phyloP scores from a whole-genome alignment of 257 asterid genomes.

The Solanum infundibuliforme region DNA sequence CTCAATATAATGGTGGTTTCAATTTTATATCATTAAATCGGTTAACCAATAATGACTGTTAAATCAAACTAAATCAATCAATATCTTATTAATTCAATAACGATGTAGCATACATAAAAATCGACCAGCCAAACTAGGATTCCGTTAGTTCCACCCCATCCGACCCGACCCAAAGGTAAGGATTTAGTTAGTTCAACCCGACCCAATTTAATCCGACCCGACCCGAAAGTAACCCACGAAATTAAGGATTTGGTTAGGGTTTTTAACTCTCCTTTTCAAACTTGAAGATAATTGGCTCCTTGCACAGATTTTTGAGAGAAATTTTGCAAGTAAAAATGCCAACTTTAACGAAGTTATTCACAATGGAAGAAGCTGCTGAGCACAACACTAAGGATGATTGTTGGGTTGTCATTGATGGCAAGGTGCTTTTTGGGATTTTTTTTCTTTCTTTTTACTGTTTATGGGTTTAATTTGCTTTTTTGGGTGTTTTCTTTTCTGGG shows the following conservation, averaged over 20 bases:
- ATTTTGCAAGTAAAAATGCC: constrained; percentile 39
- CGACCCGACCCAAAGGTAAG: not conserved
- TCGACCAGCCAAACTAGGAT: not conserved
- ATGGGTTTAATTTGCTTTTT: not conserved
- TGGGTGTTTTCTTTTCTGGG: not conserved
- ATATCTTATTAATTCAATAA: too few relatives aligned
- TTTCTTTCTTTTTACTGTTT: not conserved
- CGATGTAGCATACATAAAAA: not conserved
- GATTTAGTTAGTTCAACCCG: too few relatives aligned
- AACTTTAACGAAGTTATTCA: constrained; percentile 53
- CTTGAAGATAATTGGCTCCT: not conserved
- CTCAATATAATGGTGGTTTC: not conserved
- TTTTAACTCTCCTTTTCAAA: not conserved
- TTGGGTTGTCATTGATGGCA: constrained; percentile 79
- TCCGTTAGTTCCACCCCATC: not conserved
- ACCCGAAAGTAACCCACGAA: not conserved
- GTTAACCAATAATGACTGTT: fast-evolving
- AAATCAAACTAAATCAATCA: too few relatives aligned
- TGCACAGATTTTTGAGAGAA: not conserved
- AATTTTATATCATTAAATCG: too few relatives aligned
- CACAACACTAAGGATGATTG: constrained; percentile 82
- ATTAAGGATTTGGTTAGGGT: not conserved
- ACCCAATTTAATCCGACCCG: too few relatives aligned
- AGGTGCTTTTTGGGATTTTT: constrained; percentile 24
- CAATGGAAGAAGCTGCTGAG: constrained; percentile 70